Evolutionary conservation across 208 protist species (phyloP), one percentile per base, ranked within the genome.

Genomic region (Zelonia costaricensis): DNA sequence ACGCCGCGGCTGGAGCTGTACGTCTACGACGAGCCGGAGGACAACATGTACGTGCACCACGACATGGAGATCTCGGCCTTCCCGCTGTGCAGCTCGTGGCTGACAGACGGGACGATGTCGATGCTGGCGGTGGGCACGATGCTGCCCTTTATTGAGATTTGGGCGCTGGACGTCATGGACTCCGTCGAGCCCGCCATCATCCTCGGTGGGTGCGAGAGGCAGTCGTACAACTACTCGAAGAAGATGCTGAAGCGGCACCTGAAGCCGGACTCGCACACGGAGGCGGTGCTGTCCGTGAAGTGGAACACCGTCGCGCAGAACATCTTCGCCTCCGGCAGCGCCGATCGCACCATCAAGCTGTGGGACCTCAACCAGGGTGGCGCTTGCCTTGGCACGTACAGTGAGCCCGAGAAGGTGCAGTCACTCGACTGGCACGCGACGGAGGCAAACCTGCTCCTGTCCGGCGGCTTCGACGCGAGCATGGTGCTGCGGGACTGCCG

Each of bases 101-200:
- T 98, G 43, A 96, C 97, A 35, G 89, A 93, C 42, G 84, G 83
- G 27, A 76, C 76, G 39, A 88, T 94, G 66, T 98, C 97, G 42
- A 88, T 98, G 58, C 71, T 96, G 15, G 98, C 98, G 12, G 81
- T 99, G n/a, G 98, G 97, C 57, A 98, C 97, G 9, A 99, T 99
- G 82, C 77, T 94, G 23, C 96, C 97, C n/a, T 86, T 89, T 25
- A 98, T 99, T 57, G 98, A 99, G 61, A 73, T 99, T 16, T 99
- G 98, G 97, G 87, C 98, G 49, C 78, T 99, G 15, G 98, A 99
- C 75, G 82, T 99, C 15, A 91, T 99, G 30, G 97, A 99, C 69
- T 81, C 93, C 16, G 78, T 98, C 20, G 81, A 95, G 62, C 97
- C 98, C n/a, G 79, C 86, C 4, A 58, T 76, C n/a, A 70, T 91